Percentiles rank a stretch among this genome's conserved stretches.
Conservation (phyloP, 768 basidiomycete genomes). For the Termitomyces titanicus region DNA sequence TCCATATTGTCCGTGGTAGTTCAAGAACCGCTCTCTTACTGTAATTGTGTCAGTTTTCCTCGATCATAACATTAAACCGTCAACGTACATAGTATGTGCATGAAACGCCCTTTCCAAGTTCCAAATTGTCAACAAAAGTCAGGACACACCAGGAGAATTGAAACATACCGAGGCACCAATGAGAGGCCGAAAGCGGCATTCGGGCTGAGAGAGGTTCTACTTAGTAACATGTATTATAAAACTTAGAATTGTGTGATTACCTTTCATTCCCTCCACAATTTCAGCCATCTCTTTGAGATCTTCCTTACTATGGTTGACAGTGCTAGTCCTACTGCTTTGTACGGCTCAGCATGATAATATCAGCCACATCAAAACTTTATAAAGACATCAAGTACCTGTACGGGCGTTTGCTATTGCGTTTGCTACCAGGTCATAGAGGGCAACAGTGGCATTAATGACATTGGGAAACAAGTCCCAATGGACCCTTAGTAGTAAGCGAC, state of each 20-base stretch:
- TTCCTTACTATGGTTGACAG: neutral
- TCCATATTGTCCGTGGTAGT: conserved; percentile 39
- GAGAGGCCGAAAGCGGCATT: neutral
- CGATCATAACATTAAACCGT: neutral
- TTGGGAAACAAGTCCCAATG: conserved; percentile 13
- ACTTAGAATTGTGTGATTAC: neutral
- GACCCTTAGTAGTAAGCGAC: neutral
- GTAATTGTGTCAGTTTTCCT: neutral
- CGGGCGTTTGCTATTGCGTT: neutral
- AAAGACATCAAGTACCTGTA: neutral
- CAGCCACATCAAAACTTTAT: neutral
- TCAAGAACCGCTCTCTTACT: conserved; percentile 27
- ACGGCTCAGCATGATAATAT: neutral
- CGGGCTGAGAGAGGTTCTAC: neutral
- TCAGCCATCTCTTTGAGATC: conserved; percentile 5
- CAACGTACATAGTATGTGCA: conserved; percentile 6
- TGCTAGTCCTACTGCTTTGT: neutral
- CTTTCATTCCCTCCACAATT: conserved; percentile 3
- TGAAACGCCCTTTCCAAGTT: conserved; percentile 12
- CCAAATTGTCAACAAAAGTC: neutral
- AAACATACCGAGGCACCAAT: neutral
- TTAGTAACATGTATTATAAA: neutral
- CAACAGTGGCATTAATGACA: neutral
- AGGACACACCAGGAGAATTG: neutral
- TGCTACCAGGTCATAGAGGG: conserved; percentile 1